Base-by-base conservation (phyloP, 176 grass and related monocot species). In the Eragrostis nindensis region DNA sequence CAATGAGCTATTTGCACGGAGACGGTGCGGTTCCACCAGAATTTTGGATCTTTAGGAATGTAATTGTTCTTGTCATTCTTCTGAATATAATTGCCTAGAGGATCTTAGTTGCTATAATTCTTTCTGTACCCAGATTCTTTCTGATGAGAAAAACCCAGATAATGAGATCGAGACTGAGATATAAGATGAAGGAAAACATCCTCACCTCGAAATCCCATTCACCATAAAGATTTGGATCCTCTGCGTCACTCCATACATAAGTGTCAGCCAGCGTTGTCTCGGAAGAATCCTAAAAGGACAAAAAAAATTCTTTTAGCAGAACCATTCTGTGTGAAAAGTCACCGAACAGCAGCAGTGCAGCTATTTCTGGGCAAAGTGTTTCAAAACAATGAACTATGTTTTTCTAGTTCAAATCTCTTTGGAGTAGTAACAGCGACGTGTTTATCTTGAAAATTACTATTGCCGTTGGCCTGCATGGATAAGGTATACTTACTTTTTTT, bases 121-220 rank as follows among this genome's bases (percentile, higher is more conserved):
- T 82, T 4, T 32, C 18, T 61, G 3, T 13, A 61, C 59, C 15
- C 10, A 27, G 16, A 62, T 22, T 68, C 27, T 13, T 72, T 48
- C 17, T 62, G 40, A 39, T 46, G 18, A 55, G 12, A 70, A 66
- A 66, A 45, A 42, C 66, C 11, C 75, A 7, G 25, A 68, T 73
- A 59, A 27, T 41, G 6, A 17, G 68, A 56, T 12, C 16, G 22
- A 29, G 76, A 32, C 12, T 27, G 17, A 73, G 27, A 50, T 61
- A 84, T 76, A 29, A 71, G 47, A 26, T 59, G 40, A 68, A 48
- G 43, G 62, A 16, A 75, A 46, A 62, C 5, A 79, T n/a, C 6
- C 61, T 89, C 48, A 99, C 96, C 96, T 99, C 96, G 43, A 99
- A 99, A 83, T 95, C 84, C 96, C 96, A 99, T 47, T 95, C 84